phyloP scores from a whole-genome alignment of 1,139 yeast genomes.

The Kodamaea fungicola region DNA sequence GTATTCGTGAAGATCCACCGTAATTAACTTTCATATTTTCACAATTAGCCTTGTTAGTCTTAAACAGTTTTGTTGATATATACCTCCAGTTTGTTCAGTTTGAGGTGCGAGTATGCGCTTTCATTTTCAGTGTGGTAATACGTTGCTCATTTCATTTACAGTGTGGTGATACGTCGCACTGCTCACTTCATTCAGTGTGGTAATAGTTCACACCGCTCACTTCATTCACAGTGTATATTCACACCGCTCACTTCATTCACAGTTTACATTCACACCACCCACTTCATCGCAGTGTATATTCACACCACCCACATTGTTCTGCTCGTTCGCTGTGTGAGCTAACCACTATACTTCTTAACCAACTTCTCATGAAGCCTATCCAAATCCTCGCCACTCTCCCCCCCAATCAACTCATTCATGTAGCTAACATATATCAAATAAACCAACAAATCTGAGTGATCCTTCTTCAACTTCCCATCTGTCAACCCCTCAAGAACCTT shows the following conservation, averaged over 20 bases:
- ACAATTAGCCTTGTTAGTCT: too few species aligned
- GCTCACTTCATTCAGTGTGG: too few species aligned
- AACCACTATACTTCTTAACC: slow-evolving; percentile 28
- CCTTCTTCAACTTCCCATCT: slow-evolving; percentile 24
- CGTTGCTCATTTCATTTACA: too few species aligned
- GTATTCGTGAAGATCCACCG: too few species aligned
- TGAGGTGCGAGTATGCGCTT: too few species aligned
- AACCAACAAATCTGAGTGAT: slow-evolving; percentile 42
- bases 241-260: too few species aligned
- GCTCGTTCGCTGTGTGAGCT: slow-evolving; percentile 1
- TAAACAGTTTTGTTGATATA: too few species aligned
- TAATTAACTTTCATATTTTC: too few species aligned
- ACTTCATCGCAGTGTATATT: not conserved
- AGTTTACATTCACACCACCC: not conserved
- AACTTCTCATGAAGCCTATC: slow-evolving; percentile 20
- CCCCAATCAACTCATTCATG: slow-evolving; percentile 35
- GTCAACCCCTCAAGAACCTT: slow-evolving; percentile 17
- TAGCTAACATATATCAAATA: slow-evolving; percentile 49
- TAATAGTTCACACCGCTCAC: too few species aligned
- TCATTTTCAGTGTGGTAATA: too few species aligned
- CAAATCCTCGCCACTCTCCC: slow-evolving; percentile 17
- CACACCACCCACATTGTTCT: not conserved
- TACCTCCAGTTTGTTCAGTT: too few species aligned
- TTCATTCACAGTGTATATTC: not conserved
- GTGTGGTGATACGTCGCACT: too few species aligned